Base-by-base conservation (phyloP, 306 rosid species). In the Alnus glutinosa region DNA sequence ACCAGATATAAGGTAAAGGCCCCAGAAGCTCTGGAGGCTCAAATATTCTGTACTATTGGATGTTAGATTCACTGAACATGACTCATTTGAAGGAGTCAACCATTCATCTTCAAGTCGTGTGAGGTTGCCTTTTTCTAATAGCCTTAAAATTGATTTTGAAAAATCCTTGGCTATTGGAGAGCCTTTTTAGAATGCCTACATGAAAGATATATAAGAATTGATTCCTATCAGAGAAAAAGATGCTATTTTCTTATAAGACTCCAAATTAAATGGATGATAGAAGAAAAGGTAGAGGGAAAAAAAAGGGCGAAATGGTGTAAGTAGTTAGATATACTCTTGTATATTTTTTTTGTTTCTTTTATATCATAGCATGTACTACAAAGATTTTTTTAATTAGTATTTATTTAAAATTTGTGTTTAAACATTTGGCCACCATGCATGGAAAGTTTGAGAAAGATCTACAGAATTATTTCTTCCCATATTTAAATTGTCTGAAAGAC, bases 161-260 rank as follows among this genome's bases (percentile, higher is more conserved):
- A 91, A 55, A 74, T 93, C 96, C 84, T 32, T 89, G 11, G 80
- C 81, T 57, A 93, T 13, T 19, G 97, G 97, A 4, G 98, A 91
- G 66, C 97, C 98, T 80, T 86, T 86, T 74, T 82, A 89, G 83
- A 93, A 89, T 67, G 80, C 80, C 98, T 91, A 90, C 84, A 80
- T 19, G 51, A 9, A 62, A 5, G n/a, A n/a, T 23, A 23, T 23
- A 36, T 32, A 4, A 61, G 42, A 12, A 28, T 2, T 30, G 15
- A 61, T 23, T 61, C 37, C 68, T 28, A 30, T 39, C 14, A 36
- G 48, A 36, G 9, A 64, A 62, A 62, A 32, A 1, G n/a, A 32
- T 4, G 12, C 12, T 62, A 5, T 2, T 46, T 46, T 46, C 49
- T 5, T 46, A 46, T 4, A 3, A 13, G 9, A 46, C 9, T 46